Evolutionary conservation across 1,284 basidiomycete species (phyloP), one percentile per base, ranked within the genome.

Genomic region (Ceratobasidium sp.): DNA sequence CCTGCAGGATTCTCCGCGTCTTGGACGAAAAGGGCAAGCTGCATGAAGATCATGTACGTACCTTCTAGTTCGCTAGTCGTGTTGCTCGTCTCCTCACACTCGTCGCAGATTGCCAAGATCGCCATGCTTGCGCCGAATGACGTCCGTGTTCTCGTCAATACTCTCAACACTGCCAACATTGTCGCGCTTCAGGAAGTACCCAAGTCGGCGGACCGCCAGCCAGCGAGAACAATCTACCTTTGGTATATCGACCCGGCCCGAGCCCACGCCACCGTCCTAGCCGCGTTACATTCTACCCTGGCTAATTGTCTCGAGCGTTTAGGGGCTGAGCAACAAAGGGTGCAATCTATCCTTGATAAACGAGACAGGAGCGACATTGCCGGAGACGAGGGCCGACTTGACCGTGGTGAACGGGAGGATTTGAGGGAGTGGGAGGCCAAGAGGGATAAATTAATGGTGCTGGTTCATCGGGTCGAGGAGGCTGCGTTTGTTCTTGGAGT

Each of bases 51-150:
- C 94, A 96, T 84, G 94, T 94, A 75, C 75, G 87, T 83, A 4
- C 3, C 34, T 13, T 46, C 39, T 59, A 34, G 2, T 39, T 41
- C 24, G 37, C 29, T 63, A 43, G 27, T 51, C 19, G 37, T 68
- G 34, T 54, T 43, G 19, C 29, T 54, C 34, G n/a, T 39, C 29
- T 11, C 63, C 56, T 64, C 56, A 54, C n/a, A 48, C 8, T 51
- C 53, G 34, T 19, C 58, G n/a, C 78, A 97, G 94, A 92, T 99
- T 53, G 92, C 95, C 27, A 97, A 98, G 82, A 86, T 93, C 59
- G 94, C 95, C 4, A 94, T 99, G 90, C 91, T 98, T 84, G 88
- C 94, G 0, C 87, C 92, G 46, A 94, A 94, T 80, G 93, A 96
- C 78, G 92, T 94, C 63, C 89, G 97, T 63, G 90, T 92, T 49